phyloP scores from a whole-genome alignment of 768 basidiomycete species.

The Collybia sp. region DNA sequence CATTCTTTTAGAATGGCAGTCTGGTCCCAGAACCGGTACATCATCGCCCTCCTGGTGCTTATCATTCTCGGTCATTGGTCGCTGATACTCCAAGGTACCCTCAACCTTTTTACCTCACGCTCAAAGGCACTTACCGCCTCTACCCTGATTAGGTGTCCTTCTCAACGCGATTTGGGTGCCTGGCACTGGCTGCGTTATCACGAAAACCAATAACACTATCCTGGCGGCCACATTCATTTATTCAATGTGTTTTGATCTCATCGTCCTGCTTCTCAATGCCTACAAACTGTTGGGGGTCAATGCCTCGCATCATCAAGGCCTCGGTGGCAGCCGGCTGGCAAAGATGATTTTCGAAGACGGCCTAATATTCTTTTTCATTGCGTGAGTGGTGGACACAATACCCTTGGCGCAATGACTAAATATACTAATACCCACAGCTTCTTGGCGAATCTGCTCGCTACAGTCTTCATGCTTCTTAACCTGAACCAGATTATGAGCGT shows the following conservation, averaged over 20 bases:
- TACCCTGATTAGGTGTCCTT: slow-evolving; percentile 36
- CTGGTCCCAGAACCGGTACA: slow-evolving; percentile 54
- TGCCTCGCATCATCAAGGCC: slow-evolving; percentile 11
- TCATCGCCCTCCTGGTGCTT: slow-evolving; percentile 44
- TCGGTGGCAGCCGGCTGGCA: slow-evolving; percentile 42
- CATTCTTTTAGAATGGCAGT: slow-evolving; percentile 42
- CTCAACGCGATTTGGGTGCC: slow-evolving; percentile 52
- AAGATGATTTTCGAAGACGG: slow-evolving; percentile 69
- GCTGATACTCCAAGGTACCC: slow-evolving; percentile 58
- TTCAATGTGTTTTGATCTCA: slow-evolving; percentile 69
- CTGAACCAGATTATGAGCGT: slow-evolving; percentile 65
- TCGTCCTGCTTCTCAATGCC: slow-evolving; percentile 54
- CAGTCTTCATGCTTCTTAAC: slow-evolving; percentile 63
- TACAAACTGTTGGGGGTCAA: slow-evolving; percentile 44
- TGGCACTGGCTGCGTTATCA: slow-evolving; percentile 46
- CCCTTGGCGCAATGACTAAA: not conserved
- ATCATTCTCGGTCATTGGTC: slow-evolving; percentile 70
- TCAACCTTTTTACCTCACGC: not conserved
- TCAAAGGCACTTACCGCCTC: not conserved
- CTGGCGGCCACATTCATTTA: slow-evolving; percentile 73
- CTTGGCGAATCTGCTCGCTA: slow-evolving; percentile 36
- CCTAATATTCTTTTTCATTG: slow-evolving; percentile 71
- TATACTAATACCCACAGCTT: slow-evolving; percentile 27
- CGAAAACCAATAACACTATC: slow-evolving; percentile 54
- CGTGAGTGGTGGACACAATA: slow-evolving; percentile 35